Base-by-base conservation (phyloP, 2,329 filamentous ascomycete genomes). In the Xylaria digitata region DNA sequence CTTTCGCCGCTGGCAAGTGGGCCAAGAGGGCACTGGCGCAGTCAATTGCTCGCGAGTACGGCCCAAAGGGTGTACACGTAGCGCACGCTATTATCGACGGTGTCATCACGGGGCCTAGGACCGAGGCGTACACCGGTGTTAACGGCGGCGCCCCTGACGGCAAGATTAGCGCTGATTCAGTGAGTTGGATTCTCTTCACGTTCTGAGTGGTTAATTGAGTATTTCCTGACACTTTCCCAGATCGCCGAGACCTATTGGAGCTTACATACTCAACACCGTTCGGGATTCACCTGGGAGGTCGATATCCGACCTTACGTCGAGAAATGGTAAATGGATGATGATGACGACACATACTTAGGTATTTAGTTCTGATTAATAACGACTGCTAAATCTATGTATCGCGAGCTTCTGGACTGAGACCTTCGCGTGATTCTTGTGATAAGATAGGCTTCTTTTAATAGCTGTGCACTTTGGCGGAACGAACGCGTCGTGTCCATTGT, bases 161-260 rank as follows among this genome's bases (percentile, higher is more conserved):
- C 13, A 92, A 92, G 81, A 84, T 94, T 70, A 86, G 80, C 70
- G 84, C 90, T 17, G 88, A 90, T 70, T 89, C 88, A 73, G 89
- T 91, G 76, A 82, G 88, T 82, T 52, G 34, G 2, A 6, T 3
- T 34, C 19, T 6, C 13, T 37, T 1, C 8, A 3, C 17, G 0
- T 8, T 13, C 7, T 9, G 34, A 37, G 11, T 11, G 6, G 11
- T 9, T 37, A 2, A 26, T 49, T 32, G n/a, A 19, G 8, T 9
- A 23, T 57, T 58, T 76, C 48, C 61, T 66, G 42, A 40, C 37
- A 13, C 26, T 37, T 13, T 21, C 42, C 4, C 53, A 92, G 86
- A 93, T 93, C 81, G 91, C 91, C 43, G 90, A 93, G 74, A 85
- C 88, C 17, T 93, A 94, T 75, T 93, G 90, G 90, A 82, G 87